Evolutionary conservation across 2,329 filamentous ascomycete species (phyloP).

Genomic region (Hymenoscyphus albidus): DNA sequence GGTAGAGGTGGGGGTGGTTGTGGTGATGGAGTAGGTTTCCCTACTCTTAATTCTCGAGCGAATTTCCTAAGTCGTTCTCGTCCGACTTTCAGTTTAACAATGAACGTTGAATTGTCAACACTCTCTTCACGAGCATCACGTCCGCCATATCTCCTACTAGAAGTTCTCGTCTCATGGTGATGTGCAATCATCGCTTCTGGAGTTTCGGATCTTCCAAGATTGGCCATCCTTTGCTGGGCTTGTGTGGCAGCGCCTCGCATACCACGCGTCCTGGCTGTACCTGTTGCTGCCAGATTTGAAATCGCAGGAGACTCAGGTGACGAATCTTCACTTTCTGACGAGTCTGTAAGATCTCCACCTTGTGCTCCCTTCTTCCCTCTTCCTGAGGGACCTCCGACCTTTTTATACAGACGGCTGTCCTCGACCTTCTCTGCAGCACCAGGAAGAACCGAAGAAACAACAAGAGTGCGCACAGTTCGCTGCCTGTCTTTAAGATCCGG

Average conservation of each 20-base stretch:
- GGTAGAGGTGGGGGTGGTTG: slow-evolving; percentile 36
- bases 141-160: slow-evolving; percentile 49
- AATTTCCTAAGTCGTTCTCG: slow-evolving; percentile 68
- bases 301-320: slow-evolving; percentile 79
- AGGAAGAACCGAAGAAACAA: slow-evolving; percentile 89
- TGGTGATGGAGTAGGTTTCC: slow-evolving; percentile 38
- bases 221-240: slow-evolving; percentile 83
- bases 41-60: slow-evolving; percentile 51
- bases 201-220: slow-evolving; percentile 79
- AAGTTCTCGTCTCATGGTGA: slow-evolving; percentile 69
- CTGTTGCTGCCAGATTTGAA: slow-evolving; percentile 57
- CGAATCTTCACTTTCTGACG: slow-evolving; percentile 88
- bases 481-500: slow-evolving; percentile 96
- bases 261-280: slow-evolving; percentile 79
- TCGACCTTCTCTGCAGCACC: slow-evolving; percentile 77
- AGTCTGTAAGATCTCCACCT: slow-evolving; percentile 69
- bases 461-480: slow-evolving; percentile 84
- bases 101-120: slow-evolving; percentile 57
- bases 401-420: slow-evolving; percentile 83
- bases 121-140: slow-evolving; percentile 75
- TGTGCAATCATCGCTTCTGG: slow-evolving; percentile 70
- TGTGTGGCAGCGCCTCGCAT: slow-evolving; percentile 86
- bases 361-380: slow-evolving; percentile 53
- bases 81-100: slow-evolving; percentile 72
- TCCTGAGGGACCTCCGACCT: slow-evolving; percentile 52